phyloP scores from a whole-genome alignment of 1,284 basidiomycete genomes.

The Cutaneotrichosporon mucoides region DNA sequence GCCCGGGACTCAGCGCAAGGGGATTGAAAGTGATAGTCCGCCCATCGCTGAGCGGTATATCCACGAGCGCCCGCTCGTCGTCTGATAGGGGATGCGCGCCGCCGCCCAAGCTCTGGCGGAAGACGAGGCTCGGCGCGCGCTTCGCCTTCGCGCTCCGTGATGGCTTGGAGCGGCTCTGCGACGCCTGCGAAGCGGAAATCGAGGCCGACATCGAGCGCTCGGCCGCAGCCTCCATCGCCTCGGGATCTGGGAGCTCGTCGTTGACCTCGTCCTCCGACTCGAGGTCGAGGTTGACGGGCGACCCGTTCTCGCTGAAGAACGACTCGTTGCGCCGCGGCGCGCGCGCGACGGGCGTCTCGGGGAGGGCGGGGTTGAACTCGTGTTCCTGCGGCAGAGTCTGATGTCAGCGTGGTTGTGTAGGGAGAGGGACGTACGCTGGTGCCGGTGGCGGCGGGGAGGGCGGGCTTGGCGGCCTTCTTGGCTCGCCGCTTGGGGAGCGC shows the following conservation, averaged over 20 bases:
- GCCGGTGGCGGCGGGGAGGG: conserved; percentile 10
- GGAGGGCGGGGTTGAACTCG: conserved; percentile 41
- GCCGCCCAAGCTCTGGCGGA: conserved; percentile 29
- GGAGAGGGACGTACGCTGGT: conserved; percentile 2
- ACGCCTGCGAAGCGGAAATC: no score
- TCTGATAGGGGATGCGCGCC: neutral
- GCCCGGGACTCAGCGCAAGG: conserved; percentile 25
- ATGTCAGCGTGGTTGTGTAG: neutral
- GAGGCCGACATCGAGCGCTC: neutral
- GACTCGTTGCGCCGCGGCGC: conserved; percentile 31
- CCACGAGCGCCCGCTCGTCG: conserved; percentile 9
- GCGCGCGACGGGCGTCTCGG: conserved; percentile 38
- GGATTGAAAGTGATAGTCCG: conserved; percentile 38
- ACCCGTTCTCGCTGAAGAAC: conserved; percentile 34
- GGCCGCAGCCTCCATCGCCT: conserved; percentile 29
- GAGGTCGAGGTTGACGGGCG: conserved; percentile 17
- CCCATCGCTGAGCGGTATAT: conserved; percentile 34
- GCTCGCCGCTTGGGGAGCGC: conserved; percentile 5
- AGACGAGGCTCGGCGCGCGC: conserved; percentile 35
- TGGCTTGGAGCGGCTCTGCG: no score
- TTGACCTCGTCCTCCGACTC: conserved; percentile 17
- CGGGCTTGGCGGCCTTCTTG: conserved; percentile 12
- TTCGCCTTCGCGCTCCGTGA: neutral
- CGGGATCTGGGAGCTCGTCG: conserved; percentile 40
- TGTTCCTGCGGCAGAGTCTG: conserved; percentile 43